phyloP scores from a whole-genome alignment of 805 yeast species.

The Candida gorgasii region DNA sequence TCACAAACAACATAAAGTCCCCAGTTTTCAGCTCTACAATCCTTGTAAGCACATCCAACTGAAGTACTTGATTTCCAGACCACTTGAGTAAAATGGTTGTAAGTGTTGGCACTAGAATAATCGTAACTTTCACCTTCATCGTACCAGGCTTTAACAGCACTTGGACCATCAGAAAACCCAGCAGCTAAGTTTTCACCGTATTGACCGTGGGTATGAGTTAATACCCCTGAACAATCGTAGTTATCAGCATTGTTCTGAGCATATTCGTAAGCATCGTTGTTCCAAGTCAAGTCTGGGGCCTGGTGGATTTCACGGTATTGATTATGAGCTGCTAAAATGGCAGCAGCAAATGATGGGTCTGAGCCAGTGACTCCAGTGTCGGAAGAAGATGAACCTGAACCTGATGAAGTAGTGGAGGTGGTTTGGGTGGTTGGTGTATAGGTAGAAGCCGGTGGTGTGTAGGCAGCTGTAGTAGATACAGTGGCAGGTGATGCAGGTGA shows the following conservation, averaged over 20 bases:
- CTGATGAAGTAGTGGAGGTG: conserved; percentile 7
- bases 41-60: conserved; percentile 74
- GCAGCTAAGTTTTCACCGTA: conserved; percentile 44
- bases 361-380: conserved; percentile 20
- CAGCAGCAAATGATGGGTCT: conserved; percentile 35
- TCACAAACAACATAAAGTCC: conserved; percentile 72
- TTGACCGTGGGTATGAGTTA: conserved; percentile 39
- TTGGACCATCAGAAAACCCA: conserved; percentile 33
- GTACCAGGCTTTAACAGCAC: conserved; percentile 44
- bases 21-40: conserved; percentile 46
- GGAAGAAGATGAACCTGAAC: background rate
- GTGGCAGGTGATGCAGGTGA: too few species aligned
- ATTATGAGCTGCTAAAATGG: conserved; percentile 63
- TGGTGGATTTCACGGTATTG: conserved; percentile 53
- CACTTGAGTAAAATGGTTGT: conserved; percentile 74
- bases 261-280: conserved; percentile 47
- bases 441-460: conserved; percentile 4
- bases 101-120: conserved; percentile 35
- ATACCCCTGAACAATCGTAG: conserved; percentile 50
- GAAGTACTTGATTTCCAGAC: conserved; percentile 65
- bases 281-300: conserved; percentile 59
- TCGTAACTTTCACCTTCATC: conserved; percentile 33
- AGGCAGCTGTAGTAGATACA: conserved; percentile 11
- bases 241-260: conserved; percentile 50
- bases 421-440: background rate